Conservation (phyloP, 805 yeast species). For the Wickerhamomyces silvicola region DNA sequence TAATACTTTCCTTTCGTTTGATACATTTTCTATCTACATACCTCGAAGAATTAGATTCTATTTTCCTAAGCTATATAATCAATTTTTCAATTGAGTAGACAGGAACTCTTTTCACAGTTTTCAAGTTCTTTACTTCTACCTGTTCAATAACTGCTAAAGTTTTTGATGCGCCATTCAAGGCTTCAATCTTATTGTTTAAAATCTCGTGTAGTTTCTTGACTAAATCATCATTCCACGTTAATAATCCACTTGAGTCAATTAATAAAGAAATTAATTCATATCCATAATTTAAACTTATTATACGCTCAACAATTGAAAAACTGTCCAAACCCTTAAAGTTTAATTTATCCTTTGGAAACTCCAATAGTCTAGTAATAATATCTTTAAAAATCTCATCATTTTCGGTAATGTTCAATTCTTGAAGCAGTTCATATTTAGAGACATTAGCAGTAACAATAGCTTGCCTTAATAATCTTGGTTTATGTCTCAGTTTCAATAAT, state of each 20-base stretch:
- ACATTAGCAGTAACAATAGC: conserved; percentile 75
- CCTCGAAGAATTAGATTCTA: not conserved
- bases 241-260: conserved; percentile 68
- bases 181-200: conserved; percentile 42
- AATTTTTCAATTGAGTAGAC: conserved; percentile 47
- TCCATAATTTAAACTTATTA: conserved; percentile 42
- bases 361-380: conserved; percentile 55
- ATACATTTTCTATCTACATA: too few species aligned
- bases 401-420: conserved; percentile 48
- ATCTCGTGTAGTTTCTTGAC: conserved; percentile 37
- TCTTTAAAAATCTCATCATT: conserved; percentile 64
- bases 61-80: conserved; percentile 9
- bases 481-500: conserved; percentile 42
- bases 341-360: conserved; percentile 42
- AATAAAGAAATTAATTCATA: conserved; percentile 58
- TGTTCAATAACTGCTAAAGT: conserved; percentile 21
- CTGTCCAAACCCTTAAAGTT: conserved; percentile 21
- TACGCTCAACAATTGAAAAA: conserved; percentile 37
- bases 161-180: conserved; percentile 34
- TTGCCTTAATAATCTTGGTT: conserved; percentile 68
- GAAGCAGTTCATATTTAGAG: conserved; percentile 54
- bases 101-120: conserved; percentile 40
- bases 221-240: conserved; percentile 53
- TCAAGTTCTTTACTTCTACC: conserved; percentile 23
- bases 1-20: too few species aligned